Evolutionary conservation across 805 yeast species (phyloP), one percentile per base, ranked within the genome.

Genomic region (Saccharomycopsis sp.): DNA sequence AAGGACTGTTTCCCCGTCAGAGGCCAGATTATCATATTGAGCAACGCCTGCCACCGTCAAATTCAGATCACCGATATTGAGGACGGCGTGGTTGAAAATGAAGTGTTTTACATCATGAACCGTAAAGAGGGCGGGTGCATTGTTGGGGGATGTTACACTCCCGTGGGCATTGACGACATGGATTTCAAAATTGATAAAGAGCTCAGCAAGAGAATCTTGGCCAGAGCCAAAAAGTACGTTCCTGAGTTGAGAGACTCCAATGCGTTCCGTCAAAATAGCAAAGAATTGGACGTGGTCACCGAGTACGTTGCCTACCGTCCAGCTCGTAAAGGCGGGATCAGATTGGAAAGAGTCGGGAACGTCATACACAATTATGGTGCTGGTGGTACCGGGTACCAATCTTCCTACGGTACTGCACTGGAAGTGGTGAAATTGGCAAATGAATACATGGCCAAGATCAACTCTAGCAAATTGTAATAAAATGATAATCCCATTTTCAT

Each of bases 301-400:
- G 56, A 66, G 33, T 75, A 75, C 50, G 80, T 77, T 18, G 89
- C 85, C 0, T 68, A 77, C 41, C 67, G 88, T 55, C 88, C 88
- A 1, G 80, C 68, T 2, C 63, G 87, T 50, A 52, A 60, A 15
- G 77, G 73, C 6, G 87, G 87, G 12, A 65, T 71, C 5, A 65
- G 80, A 46, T 56, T 77, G 4, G 75, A 70, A 47, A 50, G 62
- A 33, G 68, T 63, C 22, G 52, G 52, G 1, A 52, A 53, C 9
- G 56, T 78, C 17, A 66, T 78, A 18, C 86, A 79, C 55, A 73
- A 71, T 51, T 79, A 78, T 54, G 85, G 86, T 2, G 81, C 84
- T 22, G 84, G 75, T 6, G 86, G 86, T 22, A 74, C 83, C 18
- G 92, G 92, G 0, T 81, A 73, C 57, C 94, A 84, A 61, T 68